Evolutionary conservation across 306 rosid genomes (phyloP), one percentile per base, ranked within the genome.

Genomic region (Ammopiptanthus mongolicus): DNA sequence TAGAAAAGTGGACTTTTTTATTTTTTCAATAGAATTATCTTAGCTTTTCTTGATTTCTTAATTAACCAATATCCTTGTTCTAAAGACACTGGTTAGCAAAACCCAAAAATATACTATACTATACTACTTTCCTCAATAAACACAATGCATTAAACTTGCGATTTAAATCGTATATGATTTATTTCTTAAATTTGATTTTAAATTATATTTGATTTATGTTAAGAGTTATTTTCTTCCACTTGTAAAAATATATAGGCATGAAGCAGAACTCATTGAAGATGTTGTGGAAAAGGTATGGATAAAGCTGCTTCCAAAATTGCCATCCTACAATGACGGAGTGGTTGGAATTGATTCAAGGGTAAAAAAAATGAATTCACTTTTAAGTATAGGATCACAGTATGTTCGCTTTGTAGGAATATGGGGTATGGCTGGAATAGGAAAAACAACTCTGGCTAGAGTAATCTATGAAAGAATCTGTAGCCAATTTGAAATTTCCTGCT

Each of bases 381-480:
- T 82, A 23, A 37, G 29, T n/a, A 18, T 28, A 47, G 42, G 34
- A 8, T 69, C 28, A 4, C 23, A 58, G n/a, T 79, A 78, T 48
- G 60, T 69, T 50, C 68, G 61, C 53, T 78, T 78, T 28, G 3
- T 74, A 9, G 85, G 84, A 44, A 78, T 81, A 33, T 81, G 71
- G 71, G 88, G 85, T 5, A 59, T 72, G 58, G 78, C 75, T 1
- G 85, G 78, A 5, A 70, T 71, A 22, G 87, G 82, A n/a, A 79
- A 80, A 58, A 80, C 88, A 25, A 77, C 85, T 22, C 59, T 84
- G 23, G 83, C 83, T 28, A 81, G 15, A 75, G 75, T 44, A 34
- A 15, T 77, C 8, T 85, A 5, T 5, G 63, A 78, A 13, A 21
- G 5, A n/a, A 52, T 74, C 12, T 19, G 39, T 5, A 14, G 9